These are phyloP conservation scores for Coniochaeta hoffmannii DNA, from an alignment of 2,329 filamentous ascomycete genomes.

Conservation along the genomic window DNA sequence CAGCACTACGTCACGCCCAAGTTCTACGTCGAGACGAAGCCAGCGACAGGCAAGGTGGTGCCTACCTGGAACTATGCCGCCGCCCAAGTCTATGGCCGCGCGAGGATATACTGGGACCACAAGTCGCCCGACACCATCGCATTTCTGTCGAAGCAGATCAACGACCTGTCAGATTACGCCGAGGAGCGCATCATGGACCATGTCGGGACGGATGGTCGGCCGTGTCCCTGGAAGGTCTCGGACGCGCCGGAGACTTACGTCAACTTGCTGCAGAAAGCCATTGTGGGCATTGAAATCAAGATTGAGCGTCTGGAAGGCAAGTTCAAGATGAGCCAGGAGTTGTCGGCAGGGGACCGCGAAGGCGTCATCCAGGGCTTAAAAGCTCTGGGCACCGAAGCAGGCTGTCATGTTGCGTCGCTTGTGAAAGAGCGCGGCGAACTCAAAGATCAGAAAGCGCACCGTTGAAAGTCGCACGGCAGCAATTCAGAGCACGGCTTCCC, in stretches of 20 bases:
- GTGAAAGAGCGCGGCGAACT: too few species aligned
- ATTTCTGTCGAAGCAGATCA: conserved; percentile 45
- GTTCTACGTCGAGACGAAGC: conserved; percentile 61
- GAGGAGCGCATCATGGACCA: conserved; percentile 53
- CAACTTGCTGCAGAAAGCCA: conserved; percentile 47
- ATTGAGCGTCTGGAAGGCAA: conserved; percentile 51
- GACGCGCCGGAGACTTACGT: conserved; percentile 52
- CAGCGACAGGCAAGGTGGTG: conserved; percentile 56
- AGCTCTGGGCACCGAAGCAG: conserved; percentile 22
- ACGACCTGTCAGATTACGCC: conserved; percentile 37
- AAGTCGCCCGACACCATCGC: conserved; percentile 31
- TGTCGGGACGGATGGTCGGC: conserved; percentile 23
- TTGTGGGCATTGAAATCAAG: conserved; percentile 53
- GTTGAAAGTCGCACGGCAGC: too few species aligned
- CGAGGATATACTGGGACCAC: conserved; percentile 44
- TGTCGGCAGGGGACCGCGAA: conserved; percentile 39
- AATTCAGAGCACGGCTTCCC: neutral
- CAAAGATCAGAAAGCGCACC: too few species aligned
- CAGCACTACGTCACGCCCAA: conserved; percentile 63
- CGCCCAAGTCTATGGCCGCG: conserved; percentile 54
- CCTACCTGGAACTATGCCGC: conserved; percentile 66
- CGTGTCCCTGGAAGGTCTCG: conserved; percentile 44
- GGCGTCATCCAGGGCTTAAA: conserved; percentile 53
- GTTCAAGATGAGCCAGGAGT: conserved; percentile 62
- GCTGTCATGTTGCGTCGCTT: too few species aligned